Evolutionary conservation across 176 grass and related monocot genomes (phyloP), one percentile per base, ranked within the genome.

Genomic region (Avena insularis): DNA sequence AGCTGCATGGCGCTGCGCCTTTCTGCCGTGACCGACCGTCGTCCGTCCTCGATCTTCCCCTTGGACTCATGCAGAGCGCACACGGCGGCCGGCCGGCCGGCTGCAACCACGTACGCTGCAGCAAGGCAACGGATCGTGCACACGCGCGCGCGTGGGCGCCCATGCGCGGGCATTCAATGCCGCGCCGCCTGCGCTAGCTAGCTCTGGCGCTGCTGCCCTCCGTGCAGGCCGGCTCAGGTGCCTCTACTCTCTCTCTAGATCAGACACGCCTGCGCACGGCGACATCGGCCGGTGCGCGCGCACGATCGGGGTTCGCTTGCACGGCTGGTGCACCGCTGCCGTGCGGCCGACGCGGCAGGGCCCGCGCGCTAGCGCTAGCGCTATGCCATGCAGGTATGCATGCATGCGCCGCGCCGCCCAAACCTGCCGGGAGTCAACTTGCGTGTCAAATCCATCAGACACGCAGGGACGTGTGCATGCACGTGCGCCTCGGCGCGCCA

Each of bases 271-370:
- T 14, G 17, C 27, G 4, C 6, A 10, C 29, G 20, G 38, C 19
- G n/a, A 73, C 43, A 46, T 15, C 25, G 71, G 40, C 40, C 40
- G 25, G 45, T 48, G 71, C 25, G 60, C 77, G 50, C 27, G 47
- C 75, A 66, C 79, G 62, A 16, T 12, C 46, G 25, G 10, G 7
- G 46, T 4, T 85, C 48, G 83, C 83, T 85, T 85, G 72, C 72
- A 85, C 83, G 83, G 46, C 13, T 83, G 83, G 58, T 73, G 72
- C 75, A 65, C 16, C 57, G 19, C 21, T 85, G 72, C 83, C 83
- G 72, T 85, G 72, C 72, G n/a, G 60, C 83, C 71, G 72, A 23
- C 14, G 71, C 25, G 45, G 45, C 45, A 48, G 56, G 45, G 57
- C 72, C 82, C 27, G 27, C 63, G 12, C 71, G 70, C 33, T 35